Base-by-base conservation (phyloP, 331 rosid species). In the Arachis monticola region DNA sequence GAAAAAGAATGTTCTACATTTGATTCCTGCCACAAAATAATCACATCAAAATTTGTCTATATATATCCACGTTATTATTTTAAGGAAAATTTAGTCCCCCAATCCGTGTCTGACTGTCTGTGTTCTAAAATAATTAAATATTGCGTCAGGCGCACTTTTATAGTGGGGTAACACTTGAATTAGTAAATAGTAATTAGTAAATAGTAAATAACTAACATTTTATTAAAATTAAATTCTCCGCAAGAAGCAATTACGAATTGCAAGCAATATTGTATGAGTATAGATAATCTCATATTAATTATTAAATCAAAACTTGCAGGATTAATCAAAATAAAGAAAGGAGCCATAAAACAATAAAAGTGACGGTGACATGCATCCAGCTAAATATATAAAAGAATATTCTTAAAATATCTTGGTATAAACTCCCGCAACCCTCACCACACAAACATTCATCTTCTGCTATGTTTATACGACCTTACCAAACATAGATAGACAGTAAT, bases 321-420 rank as follows among this genome's bases (percentile, higher is more conserved):
- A 38, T 38, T 35, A 35, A 35, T 4, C 5, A 35, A 35, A 35
- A 2, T 38, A 38, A 38, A 38, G 41, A 38, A 38, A 38, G 5
- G 6, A 38, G 41, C 5, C 4, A 53, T 2, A 53, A 53, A n/a
- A 14, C 60, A 13, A 55, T 27, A 44, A 42, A 10, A 3, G 14
- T n/a, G 78, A 53, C 67, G 32, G 68, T 4, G 52, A 44, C 56
- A 56, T 48, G 35, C 56, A 56, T 40, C 64, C 69, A 22, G 58
- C 76, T 59, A 50, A 58, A 27, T 65, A 70, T 60, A 14, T 2
- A 0, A 50, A 75, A 64, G 78, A 82, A 85, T 79, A 82, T 82
- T 79, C 84, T 44, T 69, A 45, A 38, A 38, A 50, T 45, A 52
- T 51, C 1, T 44, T 7, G 80, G 86, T 22, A 75, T 78, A 70